A percentile compares a stretch with the other conserved stretches of the same genome.
phyloP scores from a whole-genome alignment of 2,329 filamentous ascomycete species.

The Fusarium drepaniforme region DNA sequence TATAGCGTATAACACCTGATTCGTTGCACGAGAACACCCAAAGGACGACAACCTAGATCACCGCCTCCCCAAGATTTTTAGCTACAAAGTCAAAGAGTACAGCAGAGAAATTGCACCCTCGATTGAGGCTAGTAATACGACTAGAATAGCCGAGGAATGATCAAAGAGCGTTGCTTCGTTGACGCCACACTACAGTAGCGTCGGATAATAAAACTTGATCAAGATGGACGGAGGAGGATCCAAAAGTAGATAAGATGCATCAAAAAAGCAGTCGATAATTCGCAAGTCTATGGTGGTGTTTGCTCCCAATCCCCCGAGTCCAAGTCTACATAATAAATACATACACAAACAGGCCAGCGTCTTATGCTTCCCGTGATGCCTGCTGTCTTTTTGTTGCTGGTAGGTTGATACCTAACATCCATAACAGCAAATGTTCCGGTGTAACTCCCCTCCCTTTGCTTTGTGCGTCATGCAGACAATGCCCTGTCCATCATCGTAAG shows the following conservation, averaged over 20 bases:
- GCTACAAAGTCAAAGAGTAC: not conserved
- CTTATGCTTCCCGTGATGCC: constrained; percentile 44
- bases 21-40: not conserved
- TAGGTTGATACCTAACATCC: constrained; percentile 25
- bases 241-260: not conserved
- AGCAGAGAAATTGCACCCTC: not conserved
- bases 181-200: not conserved
- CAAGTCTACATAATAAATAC: constrained; percentile 46
- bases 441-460: constrained; percentile 41
- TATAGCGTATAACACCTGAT: not conserved
- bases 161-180: not conserved
- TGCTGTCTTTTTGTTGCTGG: constrained; percentile 31
- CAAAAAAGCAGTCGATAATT: constrained; percentile 24
- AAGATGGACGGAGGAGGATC: not conserved
- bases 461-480: constrained; percentile 43
- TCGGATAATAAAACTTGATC: not conserved
- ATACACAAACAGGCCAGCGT: constrained; percentile 46
- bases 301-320: constrained; percentile 35
- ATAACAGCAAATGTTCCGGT: constrained; percentile 38
- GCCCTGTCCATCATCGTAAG: constrained; percentile 43
- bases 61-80: not conserved
- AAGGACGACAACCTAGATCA: not conserved
- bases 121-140: not conserved
- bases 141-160: constrained; percentile 1
- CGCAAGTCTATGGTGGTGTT: constrained; percentile 41